These are phyloP conservation scores for Dactylellina cionopaga DNA, from an alignment of 2,329 filamentous ascomycete genomes.

Conservation along the genomic window DNA sequence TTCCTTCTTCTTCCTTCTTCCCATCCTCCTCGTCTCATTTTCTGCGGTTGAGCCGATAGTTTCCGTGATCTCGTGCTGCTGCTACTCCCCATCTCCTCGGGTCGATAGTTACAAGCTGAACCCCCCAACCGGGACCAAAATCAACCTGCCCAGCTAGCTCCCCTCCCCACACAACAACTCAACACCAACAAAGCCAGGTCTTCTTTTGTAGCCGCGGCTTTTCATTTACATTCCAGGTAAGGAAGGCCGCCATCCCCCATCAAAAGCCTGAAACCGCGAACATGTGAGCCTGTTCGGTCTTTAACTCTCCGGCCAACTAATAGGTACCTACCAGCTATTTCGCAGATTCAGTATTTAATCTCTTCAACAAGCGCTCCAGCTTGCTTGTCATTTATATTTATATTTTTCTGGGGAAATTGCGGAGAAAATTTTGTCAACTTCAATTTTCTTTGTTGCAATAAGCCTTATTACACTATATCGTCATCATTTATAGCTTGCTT, in stretches of 20 bases:
- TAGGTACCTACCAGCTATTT: too few species aligned
- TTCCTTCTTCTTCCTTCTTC: not conserved
- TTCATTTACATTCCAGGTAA: constrained; percentile 23
- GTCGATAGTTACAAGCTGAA: too few species aligned
- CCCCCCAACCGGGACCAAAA: too few species aligned
- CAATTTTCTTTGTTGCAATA: not conserved
- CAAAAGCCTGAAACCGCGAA: constrained; percentile 15
- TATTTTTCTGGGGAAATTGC: constrained; percentile 29
- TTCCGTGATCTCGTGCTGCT: too few species aligned
- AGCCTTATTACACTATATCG: not conserved
- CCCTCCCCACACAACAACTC: constrained; percentile 4
- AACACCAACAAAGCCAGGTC: not conserved
- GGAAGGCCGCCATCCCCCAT: constrained; percentile 25
- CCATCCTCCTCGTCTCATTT: not conserved
- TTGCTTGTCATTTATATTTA: too few species aligned
- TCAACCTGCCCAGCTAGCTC: too few species aligned
- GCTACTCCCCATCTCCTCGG: too few species aligned
- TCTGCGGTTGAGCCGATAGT: too few species aligned
- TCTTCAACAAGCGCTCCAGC: constrained; percentile 21
- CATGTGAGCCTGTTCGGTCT: constrained; percentile 35
- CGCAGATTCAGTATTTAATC: constrained; percentile 38
- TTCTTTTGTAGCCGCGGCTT: constrained; percentile 30
- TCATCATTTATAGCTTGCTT: not conserved
- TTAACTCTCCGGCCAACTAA: constrained; percentile 23
- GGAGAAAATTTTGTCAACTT: not conserved